A percentile compares a stretch with the other conserved stretches of the same genome.
phyloP scores from a whole-genome alignment of 257 asterid genomes.

The Salvia hispanica region DNA sequence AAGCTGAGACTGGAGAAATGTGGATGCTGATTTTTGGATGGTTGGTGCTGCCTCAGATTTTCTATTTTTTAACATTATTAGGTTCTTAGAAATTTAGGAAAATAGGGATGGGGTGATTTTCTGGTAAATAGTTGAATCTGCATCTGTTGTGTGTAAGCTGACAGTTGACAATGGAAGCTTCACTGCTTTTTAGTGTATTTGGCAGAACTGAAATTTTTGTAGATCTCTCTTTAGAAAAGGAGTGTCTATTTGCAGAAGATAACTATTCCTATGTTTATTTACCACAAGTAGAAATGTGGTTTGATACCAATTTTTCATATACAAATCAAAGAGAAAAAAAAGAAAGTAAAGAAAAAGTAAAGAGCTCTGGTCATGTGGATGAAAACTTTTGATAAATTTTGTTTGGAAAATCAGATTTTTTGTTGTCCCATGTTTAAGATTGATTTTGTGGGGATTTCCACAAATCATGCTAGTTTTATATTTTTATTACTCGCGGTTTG shows the following conservation, averaged over 20 bases:
- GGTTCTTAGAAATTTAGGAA: neutral
- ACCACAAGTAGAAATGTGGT: too few relatives aligned
- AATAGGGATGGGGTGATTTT: neutral
- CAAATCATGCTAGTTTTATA: too few relatives aligned
- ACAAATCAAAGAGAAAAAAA: neutral
- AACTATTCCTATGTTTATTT: too few relatives aligned
- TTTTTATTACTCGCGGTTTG: too few relatives aligned
- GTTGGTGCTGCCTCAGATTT: neutral
- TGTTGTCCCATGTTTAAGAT: too few relatives aligned
- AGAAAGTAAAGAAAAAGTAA: too few relatives aligned
- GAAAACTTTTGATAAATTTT: too few relatives aligned
- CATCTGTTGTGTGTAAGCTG: neutral
- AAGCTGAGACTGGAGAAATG: neutral
- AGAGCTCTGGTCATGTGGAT: too few relatives aligned
- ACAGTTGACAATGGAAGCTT: neutral
- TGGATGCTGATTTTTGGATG: neutral
- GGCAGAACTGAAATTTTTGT: neutral
- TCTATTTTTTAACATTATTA: neutral
- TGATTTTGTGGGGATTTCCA: too few relatives aligned
- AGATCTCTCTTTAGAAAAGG: neutral
- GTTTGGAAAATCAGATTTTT: too few relatives aligned
- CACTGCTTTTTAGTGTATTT: neutral
- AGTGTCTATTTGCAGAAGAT: neutral
- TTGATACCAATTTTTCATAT: too few relatives aligned
- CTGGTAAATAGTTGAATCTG: conserved; percentile 18